These are phyloP conservation scores for Moesziomyces aphidis DNA, from an alignment of 1,284 basidiomycete species.

Conservation along the genomic window DNA sequence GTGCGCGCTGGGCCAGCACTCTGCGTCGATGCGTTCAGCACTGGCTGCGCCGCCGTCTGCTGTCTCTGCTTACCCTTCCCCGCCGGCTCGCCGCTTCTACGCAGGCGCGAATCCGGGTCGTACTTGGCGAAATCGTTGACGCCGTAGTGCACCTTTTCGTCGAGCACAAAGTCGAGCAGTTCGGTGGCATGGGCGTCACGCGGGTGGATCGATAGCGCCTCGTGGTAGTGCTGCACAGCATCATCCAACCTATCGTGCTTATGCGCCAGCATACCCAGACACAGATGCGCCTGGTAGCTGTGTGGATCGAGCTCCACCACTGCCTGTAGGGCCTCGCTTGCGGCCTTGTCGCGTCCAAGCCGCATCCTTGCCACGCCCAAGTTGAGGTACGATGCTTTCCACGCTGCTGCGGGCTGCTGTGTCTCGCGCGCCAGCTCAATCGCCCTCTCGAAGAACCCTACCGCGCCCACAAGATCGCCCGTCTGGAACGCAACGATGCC, in stretches of 20 bases:
- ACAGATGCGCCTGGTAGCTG: constrained; percentile 52
- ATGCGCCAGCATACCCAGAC: constrained; percentile 60
- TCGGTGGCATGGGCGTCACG: constrained; percentile 52
- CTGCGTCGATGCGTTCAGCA: no score
- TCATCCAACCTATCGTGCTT: constrained; percentile 50
- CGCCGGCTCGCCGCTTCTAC: background rate
- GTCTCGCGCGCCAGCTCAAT: constrained; percentile 75
- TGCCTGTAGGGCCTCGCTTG: constrained; percentile 33
- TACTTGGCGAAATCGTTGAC: constrained; percentile 16
- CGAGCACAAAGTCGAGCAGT: constrained; percentile 50
- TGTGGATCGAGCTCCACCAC: constrained; percentile 61
- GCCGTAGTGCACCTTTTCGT: constrained; percentile 48
- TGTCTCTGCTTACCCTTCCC: constrained; percentile 11
- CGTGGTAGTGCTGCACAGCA: constrained; percentile 61
- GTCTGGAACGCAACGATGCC: constrained; percentile 92
- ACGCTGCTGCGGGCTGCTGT: constrained; percentile 83
- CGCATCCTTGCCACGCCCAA: constrained; percentile 49
- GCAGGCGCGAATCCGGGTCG: constrained; percentile 10
- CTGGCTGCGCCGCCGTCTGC: background rate
- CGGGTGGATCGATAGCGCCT: constrained; percentile 49
- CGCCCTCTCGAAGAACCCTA: constrained; percentile 68
- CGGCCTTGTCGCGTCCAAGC: constrained; percentile 33
- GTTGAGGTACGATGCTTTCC: constrained; percentile 83
- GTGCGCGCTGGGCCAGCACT: no score
- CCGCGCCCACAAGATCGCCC: constrained; percentile 79